Conservation (phyloP, 1,284 basidiomycete species). For the Ceratorhiza oryzae-sativae region DNA sequence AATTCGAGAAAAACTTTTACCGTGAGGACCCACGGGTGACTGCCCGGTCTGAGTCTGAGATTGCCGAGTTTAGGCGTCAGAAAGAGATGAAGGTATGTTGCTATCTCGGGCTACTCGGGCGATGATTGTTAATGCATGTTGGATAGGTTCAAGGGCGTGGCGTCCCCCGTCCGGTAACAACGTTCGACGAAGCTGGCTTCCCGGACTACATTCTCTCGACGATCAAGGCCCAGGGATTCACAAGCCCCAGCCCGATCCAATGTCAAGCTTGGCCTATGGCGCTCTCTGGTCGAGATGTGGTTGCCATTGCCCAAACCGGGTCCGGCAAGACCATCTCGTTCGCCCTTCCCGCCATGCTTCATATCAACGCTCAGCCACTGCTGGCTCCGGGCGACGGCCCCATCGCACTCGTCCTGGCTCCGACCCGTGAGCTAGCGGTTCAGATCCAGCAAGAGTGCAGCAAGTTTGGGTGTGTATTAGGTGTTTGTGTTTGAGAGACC, state of each 20-base stretch:
- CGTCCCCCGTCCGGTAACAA: constrained; percentile 88
- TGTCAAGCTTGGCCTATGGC: constrained; percentile 99
- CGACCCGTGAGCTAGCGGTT: constrained; percentile 97
- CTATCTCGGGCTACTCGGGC: constrained; percentile 1
- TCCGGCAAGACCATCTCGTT: constrained; percentile 98
- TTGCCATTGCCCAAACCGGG: constrained; percentile 96
- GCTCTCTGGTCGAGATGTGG: constrained; percentile 89
- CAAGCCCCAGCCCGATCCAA: constrained; percentile 90
- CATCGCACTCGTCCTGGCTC: constrained; percentile 95
- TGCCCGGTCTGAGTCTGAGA: constrained; percentile 80
- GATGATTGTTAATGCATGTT: constrained; percentile 8
- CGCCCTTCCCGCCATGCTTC: constrained; percentile 97
- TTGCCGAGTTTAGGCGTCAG: constrained; percentile 81
- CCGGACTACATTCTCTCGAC: constrained; percentile 95
- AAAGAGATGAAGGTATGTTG: constrained; percentile 87
- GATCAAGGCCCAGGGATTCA: constrained; percentile 93
- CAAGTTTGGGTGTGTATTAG: constrained; percentile 81
- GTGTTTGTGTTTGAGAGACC: constrained; percentile 12
- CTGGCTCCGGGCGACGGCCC: constrained; percentile 94
- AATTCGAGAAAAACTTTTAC: constrained; percentile 98
- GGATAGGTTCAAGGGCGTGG: constrained; percentile 83
- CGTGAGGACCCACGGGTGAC: constrained; percentile 89
- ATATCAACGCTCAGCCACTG: constrained; percentile 99
- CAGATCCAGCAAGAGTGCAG: constrained; percentile 99
- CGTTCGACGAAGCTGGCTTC: constrained; percentile 95